Percentiles rank a stretch among this genome's conserved stretches.
Conservation (phyloP, 371 early-diverging fungal genomes). For the Circinella minor region DNA sequence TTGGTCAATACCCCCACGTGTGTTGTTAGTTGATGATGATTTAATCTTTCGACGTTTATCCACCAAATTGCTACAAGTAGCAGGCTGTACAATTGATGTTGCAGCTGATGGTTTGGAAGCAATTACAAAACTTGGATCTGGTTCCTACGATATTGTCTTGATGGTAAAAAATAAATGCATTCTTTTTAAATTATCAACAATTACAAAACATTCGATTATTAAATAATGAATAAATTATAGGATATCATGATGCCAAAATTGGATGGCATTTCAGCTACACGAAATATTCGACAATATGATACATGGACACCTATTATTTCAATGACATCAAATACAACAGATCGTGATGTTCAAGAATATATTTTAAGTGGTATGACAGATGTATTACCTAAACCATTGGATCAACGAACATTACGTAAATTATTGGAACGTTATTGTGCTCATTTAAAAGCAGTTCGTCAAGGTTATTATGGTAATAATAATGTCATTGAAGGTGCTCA, state of each 20-base stretch:
- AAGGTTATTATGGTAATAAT: constrained; percentile 12
- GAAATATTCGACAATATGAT: constrained; percentile 76
- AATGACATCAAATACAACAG: constrained; percentile 76
- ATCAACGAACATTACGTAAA: constrained; percentile 38
- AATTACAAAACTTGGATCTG: constrained; percentile 59
- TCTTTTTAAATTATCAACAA: no score
- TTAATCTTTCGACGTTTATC: constrained; percentile 66
- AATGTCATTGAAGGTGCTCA: not conserved
- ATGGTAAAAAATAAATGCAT: constrained; percentile 56
- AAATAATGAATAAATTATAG: constrained; percentile 25
- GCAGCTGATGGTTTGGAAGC: constrained; percentile 80
- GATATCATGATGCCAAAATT: constrained; percentile 80
- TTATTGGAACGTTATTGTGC: constrained; percentile 61
- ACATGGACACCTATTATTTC: constrained; percentile 77
- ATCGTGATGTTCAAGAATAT: constrained; percentile 69
- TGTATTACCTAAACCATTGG: constrained; percentile 79
- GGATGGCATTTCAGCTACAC: constrained; percentile 77
- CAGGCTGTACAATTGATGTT: constrained; percentile 77
- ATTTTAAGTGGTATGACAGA: constrained; percentile 80
- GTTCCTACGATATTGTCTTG: constrained; percentile 77
- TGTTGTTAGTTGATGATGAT: constrained; percentile 81
- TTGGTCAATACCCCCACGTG: constrained; percentile 71
- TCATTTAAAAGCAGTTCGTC: constrained; percentile 42
- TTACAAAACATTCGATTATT: no score
- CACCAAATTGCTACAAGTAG: constrained; percentile 67